These are phyloP conservation scores for Lachancea mirantina DNA, from an alignment of 805 yeast genomes.

Conservation along the genomic window DNA sequence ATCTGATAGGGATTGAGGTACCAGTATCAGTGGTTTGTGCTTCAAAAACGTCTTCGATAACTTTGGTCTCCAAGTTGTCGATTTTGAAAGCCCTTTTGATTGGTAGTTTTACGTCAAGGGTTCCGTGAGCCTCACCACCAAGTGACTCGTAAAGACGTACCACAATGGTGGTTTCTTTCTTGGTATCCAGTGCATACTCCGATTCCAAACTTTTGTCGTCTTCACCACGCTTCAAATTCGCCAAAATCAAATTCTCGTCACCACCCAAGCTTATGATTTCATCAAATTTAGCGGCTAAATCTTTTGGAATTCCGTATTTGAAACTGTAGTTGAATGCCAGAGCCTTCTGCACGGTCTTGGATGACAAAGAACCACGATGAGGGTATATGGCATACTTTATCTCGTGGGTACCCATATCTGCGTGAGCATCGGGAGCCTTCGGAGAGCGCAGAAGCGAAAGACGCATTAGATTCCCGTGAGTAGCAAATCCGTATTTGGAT, in stretches of 20 bases:
- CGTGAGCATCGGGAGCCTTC: conserved; percentile 88
- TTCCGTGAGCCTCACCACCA: conserved; percentile 67
- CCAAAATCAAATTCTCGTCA: conserved; percentile 54
- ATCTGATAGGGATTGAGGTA: conserved; percentile 38
- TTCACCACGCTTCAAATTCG: conserved; percentile 82
- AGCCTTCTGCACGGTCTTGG: conserved; percentile 64
- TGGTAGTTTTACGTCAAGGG: conserved; percentile 40
- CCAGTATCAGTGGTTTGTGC: conserved; percentile 35
- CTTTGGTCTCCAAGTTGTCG: conserved; percentile 49
- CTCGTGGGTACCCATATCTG: conserved; percentile 85
- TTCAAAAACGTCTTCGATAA: conserved; percentile 34
- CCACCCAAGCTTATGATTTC: conserved; percentile 37
- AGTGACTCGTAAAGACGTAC: conserved; percentile 79
- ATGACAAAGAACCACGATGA: conserved; percentile 60
- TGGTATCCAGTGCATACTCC: conserved; percentile 39
- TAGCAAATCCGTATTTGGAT: conserved; percentile 84
- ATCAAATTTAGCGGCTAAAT: conserved; percentile 16
- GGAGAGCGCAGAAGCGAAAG: conserved; percentile 83
- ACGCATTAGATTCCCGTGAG: conserved; percentile 89
- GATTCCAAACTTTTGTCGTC: conserved; percentile 56
- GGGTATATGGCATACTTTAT: conserved; percentile 83
- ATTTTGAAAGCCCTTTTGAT: conserved; percentile 46
- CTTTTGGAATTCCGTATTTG: conserved; percentile 17
- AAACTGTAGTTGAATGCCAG: conserved; percentile 65
- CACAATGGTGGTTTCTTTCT: conserved; percentile 47